Evolutionary conservation across 2,329 filamentous ascomycete species (phyloP).

Genomic region (Cladophialophora immunda): DNA sequence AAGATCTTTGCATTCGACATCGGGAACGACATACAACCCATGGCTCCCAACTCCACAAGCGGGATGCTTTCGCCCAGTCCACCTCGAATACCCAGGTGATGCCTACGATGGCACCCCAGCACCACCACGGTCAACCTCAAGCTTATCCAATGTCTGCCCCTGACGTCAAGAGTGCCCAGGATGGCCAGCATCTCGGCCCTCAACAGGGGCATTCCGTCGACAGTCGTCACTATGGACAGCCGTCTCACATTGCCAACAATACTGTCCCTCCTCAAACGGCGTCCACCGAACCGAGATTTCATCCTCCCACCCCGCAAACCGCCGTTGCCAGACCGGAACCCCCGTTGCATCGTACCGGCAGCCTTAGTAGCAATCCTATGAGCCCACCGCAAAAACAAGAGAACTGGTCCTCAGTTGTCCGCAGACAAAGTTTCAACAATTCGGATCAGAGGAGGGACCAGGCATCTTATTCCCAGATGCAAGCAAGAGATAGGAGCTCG

Average conservation of each 20-base stretch:
- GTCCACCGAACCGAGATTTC: conserved; percentile 42
- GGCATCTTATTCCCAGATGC: conserved; percentile 20
- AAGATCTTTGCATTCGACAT: conserved; percentile 88
- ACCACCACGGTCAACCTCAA: conserved; percentile 34
- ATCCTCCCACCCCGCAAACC: conserved; percentile 42
- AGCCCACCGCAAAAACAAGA: conserved; percentile 44
- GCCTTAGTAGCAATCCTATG: conserved; percentile 43
- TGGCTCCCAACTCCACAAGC: conserved; percentile 61
- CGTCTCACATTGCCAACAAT: conserved; percentile 21
- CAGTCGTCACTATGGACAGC: conserved; percentile 23
- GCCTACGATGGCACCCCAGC: conserved; percentile 33
- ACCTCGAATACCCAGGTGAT: conserved; percentile 30
- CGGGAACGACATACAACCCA: conserved; percentile 78
- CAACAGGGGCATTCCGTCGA: conserved; percentile 11
- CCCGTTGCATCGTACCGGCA: conserved; percentile 43
- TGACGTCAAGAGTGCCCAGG: conserved; percentile 23
- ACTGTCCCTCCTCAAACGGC: conserved; percentile 29
- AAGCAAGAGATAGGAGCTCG: conserved; percentile 21
- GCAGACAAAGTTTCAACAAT: conserved; percentile 40
- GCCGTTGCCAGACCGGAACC: conserved; percentile 40
- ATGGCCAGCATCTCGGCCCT: conserved; percentile 12
- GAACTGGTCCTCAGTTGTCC: conserved; percentile 43
- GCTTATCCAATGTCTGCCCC: conserved; percentile 49
- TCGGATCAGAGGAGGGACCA: conserved; percentile 28
- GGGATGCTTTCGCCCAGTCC: conserved; percentile 54